These are phyloP conservation scores for Sistotremastrum suecicum DNA, from an alignment of 768 basidiomycete species.

Conservation along the genomic window DNA sequence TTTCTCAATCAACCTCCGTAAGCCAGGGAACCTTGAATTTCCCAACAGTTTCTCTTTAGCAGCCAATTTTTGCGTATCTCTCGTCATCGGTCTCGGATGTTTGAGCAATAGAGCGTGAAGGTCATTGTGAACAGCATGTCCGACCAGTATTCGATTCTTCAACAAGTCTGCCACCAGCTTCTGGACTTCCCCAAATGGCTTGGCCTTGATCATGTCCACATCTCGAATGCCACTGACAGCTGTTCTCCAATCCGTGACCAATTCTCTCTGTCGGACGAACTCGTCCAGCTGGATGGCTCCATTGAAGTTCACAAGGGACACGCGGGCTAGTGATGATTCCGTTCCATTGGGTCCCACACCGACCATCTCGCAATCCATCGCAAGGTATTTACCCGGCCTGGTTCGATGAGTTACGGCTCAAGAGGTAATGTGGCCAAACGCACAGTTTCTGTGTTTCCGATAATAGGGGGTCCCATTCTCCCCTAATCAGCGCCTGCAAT, in stretches of 20 bases:
- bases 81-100: slow-evolving; percentile 46
- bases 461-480: no score
- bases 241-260: slow-evolving; percentile 87
- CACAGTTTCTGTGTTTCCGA: no score
- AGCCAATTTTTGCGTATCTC: slow-evolving; percentile 59
- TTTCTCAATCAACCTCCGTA: slow-evolving; percentile 67
- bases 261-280: slow-evolving; percentile 76
- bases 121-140: slow-evolving; percentile 88
- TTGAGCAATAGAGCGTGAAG: slow-evolving; percentile 61
- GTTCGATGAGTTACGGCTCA: background rate
- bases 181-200: slow-evolving; percentile 68
- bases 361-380: slow-evolving; percentile 97
- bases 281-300: slow-evolving; percentile 70
- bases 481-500: no score
- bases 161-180: slow-evolving; percentile 61
- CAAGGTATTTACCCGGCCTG: slow-evolving; percentile 61
- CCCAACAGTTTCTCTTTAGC: slow-evolving; percentile 39
- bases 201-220: slow-evolving; percentile 61
- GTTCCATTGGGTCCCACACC: slow-evolving; percentile 75
- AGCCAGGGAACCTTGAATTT: slow-evolving; percentile 53
- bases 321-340: slow-evolving; percentile 78
- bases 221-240: slow-evolving; percentile 75
- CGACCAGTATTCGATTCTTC: slow-evolving; percentile 68
- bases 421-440: no score
- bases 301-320: slow-evolving; percentile 80